phyloP scores from a whole-genome alignment of 257 asterid species.

The Solanum chilense region DNA sequence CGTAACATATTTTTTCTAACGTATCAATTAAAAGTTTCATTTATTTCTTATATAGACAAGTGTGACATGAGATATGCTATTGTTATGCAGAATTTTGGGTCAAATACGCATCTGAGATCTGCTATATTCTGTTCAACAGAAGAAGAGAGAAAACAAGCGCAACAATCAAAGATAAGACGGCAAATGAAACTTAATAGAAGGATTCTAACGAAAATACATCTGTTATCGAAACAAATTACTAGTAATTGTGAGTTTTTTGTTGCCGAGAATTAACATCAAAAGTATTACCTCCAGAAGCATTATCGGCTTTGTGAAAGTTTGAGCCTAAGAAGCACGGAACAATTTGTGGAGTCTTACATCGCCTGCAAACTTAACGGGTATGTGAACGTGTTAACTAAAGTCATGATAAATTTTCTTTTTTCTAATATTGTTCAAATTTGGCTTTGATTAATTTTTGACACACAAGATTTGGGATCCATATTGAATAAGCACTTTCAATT shows the following conservation, averaged over 20 bases:
- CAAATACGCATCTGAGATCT: not conserved
- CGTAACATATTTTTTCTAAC: not conserved
- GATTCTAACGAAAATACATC: not conserved
- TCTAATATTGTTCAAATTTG: not conserved
- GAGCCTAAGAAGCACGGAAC: not conserved
- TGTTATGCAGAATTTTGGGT: conserved; percentile 2
- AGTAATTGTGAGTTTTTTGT: not conserved
- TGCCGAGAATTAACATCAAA: not conserved
- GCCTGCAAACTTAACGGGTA: not conserved
- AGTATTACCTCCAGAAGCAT: not conserved
- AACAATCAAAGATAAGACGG: not conserved
- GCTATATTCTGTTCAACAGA: not conserved
- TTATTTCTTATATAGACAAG: not conserved
- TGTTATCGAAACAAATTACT: not conserved
- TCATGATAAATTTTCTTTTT: not conserved
- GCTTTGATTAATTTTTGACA: not conserved
- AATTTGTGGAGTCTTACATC: not conserved
- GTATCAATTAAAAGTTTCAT: not conserved
- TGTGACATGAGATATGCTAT: not conserved
- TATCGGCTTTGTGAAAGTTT: not conserved
- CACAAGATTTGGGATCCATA: not conserved
- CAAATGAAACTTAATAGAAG: conserved; percentile 1
- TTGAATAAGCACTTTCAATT: not conserved
- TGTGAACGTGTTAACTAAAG: not conserved
- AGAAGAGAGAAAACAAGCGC: conserved; percentile 4